Percentiles rank a stretch among this genome's conserved stretches.
These are phyloP conservation scores for Aschersonia sp. DNA, from an alignment of 2,329 filamentous ascomycete species.

Conservation along the genomic window DNA sequence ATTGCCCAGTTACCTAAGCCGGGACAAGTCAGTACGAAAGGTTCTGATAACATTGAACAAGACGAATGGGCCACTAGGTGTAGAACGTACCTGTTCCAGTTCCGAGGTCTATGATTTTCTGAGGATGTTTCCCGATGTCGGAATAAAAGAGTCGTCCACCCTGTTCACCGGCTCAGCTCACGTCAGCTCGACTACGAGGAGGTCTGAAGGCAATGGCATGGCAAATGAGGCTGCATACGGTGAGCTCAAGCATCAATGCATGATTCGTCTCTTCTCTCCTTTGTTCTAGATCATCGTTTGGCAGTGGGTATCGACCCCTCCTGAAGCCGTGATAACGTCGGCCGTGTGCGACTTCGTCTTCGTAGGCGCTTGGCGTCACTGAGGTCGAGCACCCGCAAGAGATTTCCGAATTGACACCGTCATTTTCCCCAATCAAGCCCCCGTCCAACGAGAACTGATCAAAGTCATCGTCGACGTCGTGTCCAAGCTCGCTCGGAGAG, in stretches of 20 bases:
- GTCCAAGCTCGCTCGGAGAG: constrained; percentile 7
- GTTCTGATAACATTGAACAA: too few relatives aligned
- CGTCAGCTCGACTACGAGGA: too few relatives aligned
- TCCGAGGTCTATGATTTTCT: constrained; percentile 31
- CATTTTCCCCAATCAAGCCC: constrained; percentile 6
- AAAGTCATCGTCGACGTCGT: constrained; percentile 13
- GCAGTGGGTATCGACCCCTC: constrained; percentile 28
- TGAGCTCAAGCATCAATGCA: constrained; percentile 27
- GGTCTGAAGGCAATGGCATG: too few relatives aligned
- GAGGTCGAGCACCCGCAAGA: constrained; percentile 17
- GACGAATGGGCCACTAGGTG: too few relatives aligned
- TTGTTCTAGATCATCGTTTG: constrained; percentile 31
- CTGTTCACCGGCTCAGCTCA: constrained; percentile 6
- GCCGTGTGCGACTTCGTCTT: constrained; percentile 18
- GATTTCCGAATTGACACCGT: constrained; percentile 10
- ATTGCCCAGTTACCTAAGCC: constrained; percentile 36
- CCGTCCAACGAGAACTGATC: constrained; percentile 11
- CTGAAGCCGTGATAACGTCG: constrained; percentile 28
- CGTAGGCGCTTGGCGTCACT: constrained; percentile 17
- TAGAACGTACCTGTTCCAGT: constrained; percentile 28
- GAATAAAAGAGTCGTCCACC: constrained; percentile 24
- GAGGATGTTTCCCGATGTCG: constrained; percentile 22
- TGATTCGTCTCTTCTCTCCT: constrained; percentile 31
- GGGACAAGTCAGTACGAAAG: neutral
- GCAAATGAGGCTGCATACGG: constrained; percentile 9